Conservation (phyloP, 441 rosid species). For the Croton laevigatus region DNA sequence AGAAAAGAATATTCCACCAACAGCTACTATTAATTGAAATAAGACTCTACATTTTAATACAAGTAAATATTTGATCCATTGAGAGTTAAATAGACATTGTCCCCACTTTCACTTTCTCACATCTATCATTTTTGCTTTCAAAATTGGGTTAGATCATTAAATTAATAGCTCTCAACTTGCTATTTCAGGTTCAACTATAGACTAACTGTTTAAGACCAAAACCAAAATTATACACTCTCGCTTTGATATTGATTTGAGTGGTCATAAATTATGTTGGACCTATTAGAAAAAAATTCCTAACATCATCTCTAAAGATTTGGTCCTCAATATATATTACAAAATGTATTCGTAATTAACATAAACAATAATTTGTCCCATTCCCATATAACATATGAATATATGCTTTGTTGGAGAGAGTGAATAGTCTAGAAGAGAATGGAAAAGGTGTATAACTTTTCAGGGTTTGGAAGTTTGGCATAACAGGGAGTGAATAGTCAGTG, state of each 20-base stretch:
- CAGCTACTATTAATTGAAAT: slow-evolving; percentile 15
- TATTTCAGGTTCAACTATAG: not conserved
- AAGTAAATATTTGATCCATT: not conserved
- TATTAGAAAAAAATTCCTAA: too few species aligned
- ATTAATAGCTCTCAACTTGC: slow-evolving; percentile 15
- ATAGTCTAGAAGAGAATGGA: not conserved
- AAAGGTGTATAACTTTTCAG: slow-evolving; percentile 24
- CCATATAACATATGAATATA: slow-evolving; percentile 1
- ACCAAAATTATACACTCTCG: too few species aligned
- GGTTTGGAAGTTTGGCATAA: not conserved
- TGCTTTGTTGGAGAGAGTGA: slow-evolving; percentile 6
- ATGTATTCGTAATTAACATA: too few species aligned
- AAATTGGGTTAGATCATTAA: not conserved
- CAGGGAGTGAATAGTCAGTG: not conserved
- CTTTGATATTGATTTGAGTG: too few species aligned
- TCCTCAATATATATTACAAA: too few species aligned
- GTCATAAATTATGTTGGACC: too few species aligned
- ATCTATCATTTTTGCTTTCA: not conserved
- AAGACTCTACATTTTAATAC: not conserved
- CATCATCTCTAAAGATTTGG: too few species aligned
- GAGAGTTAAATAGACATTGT: not conserved
- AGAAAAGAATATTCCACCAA: slow-evolving; percentile 8
- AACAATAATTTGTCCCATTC: slow-evolving; percentile 9
- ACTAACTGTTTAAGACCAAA: too few species aligned
- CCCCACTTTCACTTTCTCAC: too few species aligned